A percentile compares a stretch with the other conserved stretches of the same genome.
Conservation (phyloP, 495 filamentous ascomycete genomes). For the Cetradonia linearis region DNA sequence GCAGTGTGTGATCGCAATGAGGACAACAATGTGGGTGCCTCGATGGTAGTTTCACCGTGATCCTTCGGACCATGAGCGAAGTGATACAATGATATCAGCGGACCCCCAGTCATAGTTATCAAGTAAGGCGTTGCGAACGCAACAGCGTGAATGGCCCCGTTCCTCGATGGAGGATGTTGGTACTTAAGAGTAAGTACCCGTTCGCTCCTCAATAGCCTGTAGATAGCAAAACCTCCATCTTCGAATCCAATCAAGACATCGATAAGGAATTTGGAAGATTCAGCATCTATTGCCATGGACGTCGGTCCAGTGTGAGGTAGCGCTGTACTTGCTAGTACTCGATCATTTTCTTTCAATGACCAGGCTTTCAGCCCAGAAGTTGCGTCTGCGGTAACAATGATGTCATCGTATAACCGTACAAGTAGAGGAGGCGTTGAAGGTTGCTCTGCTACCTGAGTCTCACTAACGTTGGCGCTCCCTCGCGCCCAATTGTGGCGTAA, state of each 20-base stretch:
- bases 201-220: slow-evolving; percentile 42
- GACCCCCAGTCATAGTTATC: slow-evolving; percentile 62
- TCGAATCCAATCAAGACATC: slow-evolving; percentile 63
- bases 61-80: slow-evolving; percentile 32
- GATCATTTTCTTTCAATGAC: slow-evolving; percentile 51
- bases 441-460: slow-evolving; percentile 54
- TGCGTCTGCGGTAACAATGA: slow-evolving; percentile 70
- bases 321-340: slow-evolving; percentile 40
- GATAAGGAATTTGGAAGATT: slow-evolving; percentile 30
- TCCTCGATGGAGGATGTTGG: slow-evolving; percentile 42
- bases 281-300: slow-evolving; percentile 53
- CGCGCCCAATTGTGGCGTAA: slow-evolving; percentile 85
- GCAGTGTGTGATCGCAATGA: slow-evolving; percentile 76
- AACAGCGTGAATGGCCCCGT: slow-evolving; percentile 62
- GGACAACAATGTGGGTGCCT: slow-evolving; percentile 52
- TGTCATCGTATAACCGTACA: slow-evolving; percentile 59
- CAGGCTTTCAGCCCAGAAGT: slow-evolving; percentile 64
- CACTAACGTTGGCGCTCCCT: slow-evolving; percentile 69
- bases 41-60: slow-evolving; percentile 13
- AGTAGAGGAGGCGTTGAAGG: slow-evolving; percentile 49
- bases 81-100: slow-evolving; percentile 64
- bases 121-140: slow-evolving; percentile 68
- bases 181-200: slow-evolving; percentile 40
- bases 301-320: slow-evolving; percentile 44
- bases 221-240: slow-evolving; percentile 65